Evolutionary conservation across 495 filamentous ascomycete species (phyloP), one percentile per base, ranked within the genome.

Genomic region (Hypoxylon subgilvum): DNA sequence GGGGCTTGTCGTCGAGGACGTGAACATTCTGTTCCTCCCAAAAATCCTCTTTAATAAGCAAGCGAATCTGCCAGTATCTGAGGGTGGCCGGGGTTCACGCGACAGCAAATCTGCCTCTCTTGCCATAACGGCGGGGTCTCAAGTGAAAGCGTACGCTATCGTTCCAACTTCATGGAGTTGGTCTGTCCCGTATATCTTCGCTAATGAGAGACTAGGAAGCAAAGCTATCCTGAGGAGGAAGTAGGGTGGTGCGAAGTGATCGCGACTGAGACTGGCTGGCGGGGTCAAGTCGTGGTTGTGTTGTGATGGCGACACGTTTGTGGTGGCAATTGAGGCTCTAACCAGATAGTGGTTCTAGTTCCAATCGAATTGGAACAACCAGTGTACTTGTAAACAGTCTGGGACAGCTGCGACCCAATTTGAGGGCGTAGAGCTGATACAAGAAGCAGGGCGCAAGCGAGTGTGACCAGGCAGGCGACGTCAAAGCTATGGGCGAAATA

Each of bases 11-110:
- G 45, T 44, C 31, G 67, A 47, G 14, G 65, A 52, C 10, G 36
- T 18, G 22, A 34, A 21, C 48, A 19, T 58, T 31, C 56, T 60
- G 14, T 69, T 67, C 46, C 65, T 71, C 10, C 69, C 67, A 42
- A 70, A 64, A 31, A 72, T 35, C 35, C 52, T 71, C 51, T 72
- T 75, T 60, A 63, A 72, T 10, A 68, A 58, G 50, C 50, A 49
- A 50, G 65, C 38, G 10, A 70, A 43, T 58, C 57, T 57, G 57
- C 62, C 57, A 31, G 44, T 62, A 25, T 68, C 67, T 41, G 61
- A 43, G 10, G 61, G 40, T 23, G 52, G 49, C 22, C 61, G 67
- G 41, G 52, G 53, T 13, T 51, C 45, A 45, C 19, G 61, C 30
- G 51, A 39, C 12, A 51, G 56, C 35, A 57, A 16, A 27, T 56